A percentile compares a stretch with the other conserved stretches of the same genome.
phyloP scores from a whole-genome alignment of 306 rosid genomes.

The Inga leiocalycina region DNA sequence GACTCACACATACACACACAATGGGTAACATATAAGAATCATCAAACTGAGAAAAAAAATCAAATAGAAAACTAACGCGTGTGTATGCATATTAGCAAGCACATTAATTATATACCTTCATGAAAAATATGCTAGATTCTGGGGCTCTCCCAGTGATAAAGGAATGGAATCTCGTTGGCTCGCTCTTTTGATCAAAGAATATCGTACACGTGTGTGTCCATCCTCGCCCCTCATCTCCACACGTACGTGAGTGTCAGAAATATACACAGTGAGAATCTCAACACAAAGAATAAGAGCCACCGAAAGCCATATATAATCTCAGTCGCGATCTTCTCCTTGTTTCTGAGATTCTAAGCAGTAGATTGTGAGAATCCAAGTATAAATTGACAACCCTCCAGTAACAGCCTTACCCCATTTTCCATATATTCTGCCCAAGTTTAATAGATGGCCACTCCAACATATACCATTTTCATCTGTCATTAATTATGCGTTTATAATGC shows the following conservation, averaged over 20 bases:
- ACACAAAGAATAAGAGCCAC: slow-evolving; percentile 47
- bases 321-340: slow-evolving; percentile 46
- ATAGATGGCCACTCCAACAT: slow-evolving; percentile 28
- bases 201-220: slow-evolving; percentile 21
- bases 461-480: slow-evolving; percentile 17
- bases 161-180: slow-evolving; percentile 25
- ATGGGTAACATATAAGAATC: background rate
- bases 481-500: slow-evolving; percentile 31
- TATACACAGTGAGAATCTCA: slow-evolving; percentile 49
- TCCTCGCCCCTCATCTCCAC: background rate
- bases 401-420: slow-evolving; percentile 32
- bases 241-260: background rate
- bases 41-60: background rate
- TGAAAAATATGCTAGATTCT: background rate
- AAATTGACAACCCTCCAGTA: slow-evolving; percentile 51
- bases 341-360: slow-evolving; percentile 55
- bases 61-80: background rate
- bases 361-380: slow-evolving; percentile 59
- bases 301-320: slow-evolving; percentile 42
- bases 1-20: background rate
- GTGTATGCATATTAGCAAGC: slow-evolving; percentile 10
- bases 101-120: background rate
- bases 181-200: background rate
- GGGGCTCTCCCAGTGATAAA: background rate
- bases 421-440: slow-evolving; percentile 25